These are phyloP conservation scores for Asterochloris erici DNA, from an alignment of 139 green algal genomes.

Conservation along the genomic window DNA sequence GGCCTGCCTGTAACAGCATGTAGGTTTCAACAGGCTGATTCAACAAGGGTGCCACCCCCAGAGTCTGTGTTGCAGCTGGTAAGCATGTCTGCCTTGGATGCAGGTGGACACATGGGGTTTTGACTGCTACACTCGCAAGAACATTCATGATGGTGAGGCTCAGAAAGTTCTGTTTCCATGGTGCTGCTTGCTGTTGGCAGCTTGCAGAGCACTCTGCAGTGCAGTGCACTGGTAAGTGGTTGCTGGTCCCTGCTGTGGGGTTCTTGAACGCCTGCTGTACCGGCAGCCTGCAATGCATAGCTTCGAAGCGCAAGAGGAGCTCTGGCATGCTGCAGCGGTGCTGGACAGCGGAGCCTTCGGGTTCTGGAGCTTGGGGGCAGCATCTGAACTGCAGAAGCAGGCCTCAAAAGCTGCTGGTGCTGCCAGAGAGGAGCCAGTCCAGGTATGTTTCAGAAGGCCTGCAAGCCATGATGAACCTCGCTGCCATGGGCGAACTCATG, in stretches of 20 bases:
- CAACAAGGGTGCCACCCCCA: too few species aligned
- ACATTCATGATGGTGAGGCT: constrained; percentile 65
- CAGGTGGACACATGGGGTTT: constrained; percentile 74
- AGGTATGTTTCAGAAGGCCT: not conserved
- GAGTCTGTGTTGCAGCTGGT: too few species aligned
- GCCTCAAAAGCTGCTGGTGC: not conserved
- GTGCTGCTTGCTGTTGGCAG: too few species aligned
- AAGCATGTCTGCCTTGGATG: too few species aligned
- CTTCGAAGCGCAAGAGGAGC: not conserved
- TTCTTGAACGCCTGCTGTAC: too few species aligned
- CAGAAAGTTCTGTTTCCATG: not conserved
- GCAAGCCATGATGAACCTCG: not conserved
- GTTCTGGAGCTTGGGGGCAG: constrained; percentile 2
- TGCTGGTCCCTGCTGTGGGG: too few species aligned
- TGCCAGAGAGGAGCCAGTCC: not conserved
- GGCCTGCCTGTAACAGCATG: too few species aligned
- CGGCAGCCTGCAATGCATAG: not conserved
- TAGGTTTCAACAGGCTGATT: too few species aligned
- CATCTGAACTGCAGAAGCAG: constrained; percentile 12
- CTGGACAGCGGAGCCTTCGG: constrained; percentile 49
- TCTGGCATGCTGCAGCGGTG: constrained; percentile 23
- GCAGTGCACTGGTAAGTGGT: too few species aligned
- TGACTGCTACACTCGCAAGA: constrained; percentile 79
- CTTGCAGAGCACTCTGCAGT: too few species aligned
- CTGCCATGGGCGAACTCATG: too few species aligned